Evolutionary conservation across 257 asterid genomes (phyloP), one percentile per base, ranked within the genome.

Genomic region (Coffea eugenioides): DNA sequence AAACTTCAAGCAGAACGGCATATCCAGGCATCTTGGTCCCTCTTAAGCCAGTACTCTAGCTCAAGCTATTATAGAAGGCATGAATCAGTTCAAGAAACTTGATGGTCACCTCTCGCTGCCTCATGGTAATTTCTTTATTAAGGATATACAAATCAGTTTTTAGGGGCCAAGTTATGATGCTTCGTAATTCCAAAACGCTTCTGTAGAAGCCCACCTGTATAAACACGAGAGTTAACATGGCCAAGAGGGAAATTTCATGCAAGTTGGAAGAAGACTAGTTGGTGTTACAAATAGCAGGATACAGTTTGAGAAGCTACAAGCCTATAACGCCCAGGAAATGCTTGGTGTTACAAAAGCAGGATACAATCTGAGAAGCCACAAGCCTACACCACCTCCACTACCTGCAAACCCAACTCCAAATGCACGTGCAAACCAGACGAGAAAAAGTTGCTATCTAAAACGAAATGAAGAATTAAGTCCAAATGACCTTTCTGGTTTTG

Each of bases 201-300:
- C 74, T 82, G 85, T 31, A 84, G 91, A 74, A 83, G 83, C 71
- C 89, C 89, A 81, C 92, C 96, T 90, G 88, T 66, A 62, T 79
- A 80, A 86, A 66, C 72, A 81, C 12, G 36, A 46, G 56, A n/a
- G 18, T 36, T n/a, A 73, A 71, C 27, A 68, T 16, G 18, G 12
- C n/a, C 69, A 20, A 51, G 13, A 0, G 45, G 11, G 18, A 31
- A 31, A 31, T 21, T 43, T 36, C n/a, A 73, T 46, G 25, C 36
- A 59, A 10, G 36, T 11, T 11, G 3, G 52, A 71, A 64, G 69
- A 25, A n/a, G 12, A 27, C 56, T 36, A 14, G 2, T 56, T 36
- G 27, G 56, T 57, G 18, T 27, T 2, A n/a, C 41, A 27, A 51
- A 74, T 31, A 64, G 36, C 21, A 74, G 14, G 14, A 36, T 12